Evolutionary conservation across 371 early-diverging fungal genomes (phyloP), one percentile per base, ranked within the genome.

Genomic region (Syncephalastrum contaminatum): DNA sequence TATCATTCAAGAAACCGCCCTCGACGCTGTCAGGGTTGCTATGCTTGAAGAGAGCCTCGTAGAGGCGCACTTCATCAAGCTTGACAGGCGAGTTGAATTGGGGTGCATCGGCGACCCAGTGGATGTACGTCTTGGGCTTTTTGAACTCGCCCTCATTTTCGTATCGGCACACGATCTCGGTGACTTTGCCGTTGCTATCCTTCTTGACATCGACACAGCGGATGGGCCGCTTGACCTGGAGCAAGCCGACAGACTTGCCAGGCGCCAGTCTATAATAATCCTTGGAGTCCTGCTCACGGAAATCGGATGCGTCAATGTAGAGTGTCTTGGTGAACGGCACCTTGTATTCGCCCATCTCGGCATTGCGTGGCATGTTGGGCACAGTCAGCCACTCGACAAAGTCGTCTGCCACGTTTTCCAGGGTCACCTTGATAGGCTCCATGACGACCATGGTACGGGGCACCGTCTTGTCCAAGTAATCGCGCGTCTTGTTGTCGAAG

Each of bases 101-200:
- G 25, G 90, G 82, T 14, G 90, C 87, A 57, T 93, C 87, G 21
- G 92, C 93, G 16, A 99, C 84, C 99, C 99, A 99, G 69, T 99
- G 99, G 74, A 99, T 98, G 74, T 88, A 97, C 1, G 99, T 92
- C 87, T 96, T 97, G 57, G 99, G 96, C 76, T 89, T 90, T 69
- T 86, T 85, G 71, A 78, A 81, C 19, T 73, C 84, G 20, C 72
- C 67, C 18, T 78, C 82, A 62, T 88, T 85, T 58, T 94, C 92
- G 62, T 92, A 94, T 22, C 72, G 76, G 61, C 91, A 93, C 43
- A 82, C 73, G 25, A 98, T 62, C 64, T 93, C 92, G 25, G 75
- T 64, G 39, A 96, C 77, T 56, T 88, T 84, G 54, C 97, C 96
- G 24, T 76, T 72, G 10, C 70, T 70, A 25, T 75, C 70, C 70